Base-by-base conservation (phyloP, 2,329 filamentous ascomycete genomes). In the Alternaria angustiovoidea region DNA sequence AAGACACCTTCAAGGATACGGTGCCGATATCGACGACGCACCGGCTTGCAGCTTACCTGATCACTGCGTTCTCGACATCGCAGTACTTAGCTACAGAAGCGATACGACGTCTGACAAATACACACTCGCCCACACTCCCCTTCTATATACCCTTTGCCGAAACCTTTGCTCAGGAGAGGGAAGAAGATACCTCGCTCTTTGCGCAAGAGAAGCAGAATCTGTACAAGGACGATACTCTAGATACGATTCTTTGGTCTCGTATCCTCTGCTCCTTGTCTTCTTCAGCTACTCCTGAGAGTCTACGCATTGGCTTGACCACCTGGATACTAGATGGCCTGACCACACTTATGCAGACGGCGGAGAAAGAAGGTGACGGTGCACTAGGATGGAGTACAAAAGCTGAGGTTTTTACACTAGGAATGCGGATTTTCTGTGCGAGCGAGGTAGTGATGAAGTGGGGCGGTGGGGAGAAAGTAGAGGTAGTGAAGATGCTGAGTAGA, bases 151-250 rank as follows among this genome's bases (percentile, higher is more conserved):
- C 64, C 1, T 74, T 77, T 49, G 16, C 34, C 4, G 5, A 49
- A 0, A 48, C 53, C 0, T 68, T 85, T 3, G 61, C 68, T 0
- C 70, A 76, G 5, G 74, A 77, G 11, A 69, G 75, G 4, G 76
- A 77, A 41, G 78, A 82, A 67, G 86, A 92, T 72, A 86, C 88
- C 63, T 84, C 89, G 4, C 85, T 99, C 0, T 99, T 99, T 75
- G 89, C 87, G 0, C 85, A 93, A 57, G 95, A 99, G 79, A 94
- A 96, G 75, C 93, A 96, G 75, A 99, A 99, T 74, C 84, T 97
- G n/a, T 98, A 92, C 76, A 82, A 94, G 51, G 94, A 98, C 75
- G 89, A 93, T 67, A 87, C 92, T 6, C 84, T 88, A 48, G 94
- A 97, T 76, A 83, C 88, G 4, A 80, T 84, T 18, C 76, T 88